Percentiles rank a stretch among this genome's conserved stretches.
These are phyloP conservation scores for Nepenthes gracilis DNA, from an alignment of 148 eudicot species.

Conservation along the genomic window DNA sequence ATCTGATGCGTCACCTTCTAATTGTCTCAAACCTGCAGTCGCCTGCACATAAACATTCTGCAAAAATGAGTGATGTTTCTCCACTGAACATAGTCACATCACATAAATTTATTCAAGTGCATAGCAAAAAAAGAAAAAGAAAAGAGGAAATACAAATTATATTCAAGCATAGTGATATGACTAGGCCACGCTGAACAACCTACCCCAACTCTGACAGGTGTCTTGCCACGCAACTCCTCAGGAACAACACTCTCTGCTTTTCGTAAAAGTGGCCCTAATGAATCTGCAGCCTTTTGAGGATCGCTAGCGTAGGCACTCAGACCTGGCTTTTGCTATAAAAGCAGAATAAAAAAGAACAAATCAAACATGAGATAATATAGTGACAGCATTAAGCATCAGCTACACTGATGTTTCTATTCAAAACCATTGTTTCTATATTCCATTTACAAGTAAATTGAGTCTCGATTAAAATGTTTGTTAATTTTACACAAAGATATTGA, in stretches of 20 bases:
- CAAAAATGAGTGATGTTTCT: background rate
- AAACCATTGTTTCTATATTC: too few relatives aligned
- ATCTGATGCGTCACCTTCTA: constrained; percentile 82
- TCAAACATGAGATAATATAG: background rate
- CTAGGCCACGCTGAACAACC: constrained; percentile 17
- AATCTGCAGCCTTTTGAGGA: constrained; percentile 78
- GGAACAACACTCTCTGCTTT: constrained; percentile 70
- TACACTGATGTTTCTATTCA: background rate
- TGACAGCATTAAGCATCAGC: background rate
- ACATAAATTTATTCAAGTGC: background rate
- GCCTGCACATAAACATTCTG: constrained; percentile 40
- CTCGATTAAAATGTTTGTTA: background rate
- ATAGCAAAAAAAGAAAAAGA: too few relatives aligned
- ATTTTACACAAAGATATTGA: too few relatives aligned
- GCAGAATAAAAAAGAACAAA: background rate
- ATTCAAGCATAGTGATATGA: background rate
- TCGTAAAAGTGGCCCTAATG: constrained; percentile 53
- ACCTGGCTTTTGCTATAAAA: constrained; percentile 69
- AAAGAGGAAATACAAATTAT: too few relatives aligned
- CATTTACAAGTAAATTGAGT: too few relatives aligned
- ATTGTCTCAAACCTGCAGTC: constrained; percentile 94
- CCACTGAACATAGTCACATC: background rate
- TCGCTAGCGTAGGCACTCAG: constrained; percentile 70
- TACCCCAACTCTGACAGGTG: constrained; percentile 95
- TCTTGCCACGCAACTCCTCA: constrained; percentile 42